Base-by-base conservation (phyloP, 2,329 filamentous ascomycete species). In the Cordyceps cicadae region DNA sequence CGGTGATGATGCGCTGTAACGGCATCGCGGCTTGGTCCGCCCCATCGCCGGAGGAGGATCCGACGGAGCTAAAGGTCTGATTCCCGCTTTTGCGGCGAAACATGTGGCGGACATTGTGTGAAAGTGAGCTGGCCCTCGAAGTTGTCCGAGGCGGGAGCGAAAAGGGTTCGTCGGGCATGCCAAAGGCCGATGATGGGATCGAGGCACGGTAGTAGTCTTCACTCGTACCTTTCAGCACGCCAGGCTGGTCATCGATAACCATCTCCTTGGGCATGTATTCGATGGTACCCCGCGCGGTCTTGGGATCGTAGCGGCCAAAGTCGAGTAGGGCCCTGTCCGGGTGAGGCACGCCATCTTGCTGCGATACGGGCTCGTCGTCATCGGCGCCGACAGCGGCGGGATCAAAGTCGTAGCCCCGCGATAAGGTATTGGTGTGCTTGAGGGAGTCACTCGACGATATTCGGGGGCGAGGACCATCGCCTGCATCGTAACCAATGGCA, bases 171-270 rank as follows among this genome's bases (percentile, higher is more conserved):
- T 70, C 63, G 14, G 69, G 66, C 74, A 76, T 76, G 63, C 74
- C 74, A 63, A 76, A 76, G 5, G 73, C 74, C 57, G 74, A 72
- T 3, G 74, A 75, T 2, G 75, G 74, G 50, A 77, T 71, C 3
- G 71, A 71, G 14, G 72, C 70, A 54, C 73, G 75, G 64, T 77
- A 77, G 62, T 77, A 77, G 61, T 76, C 74, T 49, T 74, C 73
- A 57, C 69, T 77, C 45, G 69, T 72, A 43, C 71, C 74, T 59
- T 66, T 69, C 49, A 73, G 71, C 45, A 71, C 69, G 48, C 68
- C 69, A 34, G 70, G 66, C 21, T 71, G 68, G 34, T 70, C 67
- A 59, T 70, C 66, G 29, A 29, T 29, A 5, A 60, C 63, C 11
- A 68, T 64, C n/a, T 66, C 63, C 49, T 67, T 66, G n/a, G 56